Evolutionary conservation across 495 filamentous ascomycete species (phyloP).

Genomic region (Astrocystis sublimbata): DNA sequence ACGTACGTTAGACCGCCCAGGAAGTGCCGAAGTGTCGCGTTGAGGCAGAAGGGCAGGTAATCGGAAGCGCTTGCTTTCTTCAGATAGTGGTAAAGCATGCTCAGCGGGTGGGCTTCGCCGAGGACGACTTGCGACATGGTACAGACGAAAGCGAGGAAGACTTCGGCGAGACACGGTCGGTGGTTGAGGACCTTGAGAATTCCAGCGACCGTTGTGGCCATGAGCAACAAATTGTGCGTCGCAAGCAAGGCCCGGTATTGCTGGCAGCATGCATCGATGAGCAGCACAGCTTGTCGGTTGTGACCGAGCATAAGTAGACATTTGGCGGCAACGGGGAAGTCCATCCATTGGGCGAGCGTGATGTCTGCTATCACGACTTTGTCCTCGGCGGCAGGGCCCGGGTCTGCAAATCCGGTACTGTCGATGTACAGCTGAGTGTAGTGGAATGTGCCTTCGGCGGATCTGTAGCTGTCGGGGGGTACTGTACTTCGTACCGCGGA

Average conservation of each 20-base stretch:
- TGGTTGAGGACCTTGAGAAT: background rate
- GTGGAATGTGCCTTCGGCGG: background rate
- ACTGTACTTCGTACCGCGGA: background rate
- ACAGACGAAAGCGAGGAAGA: background rate
- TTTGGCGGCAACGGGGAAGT: background rate
- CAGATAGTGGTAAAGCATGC: background rate
- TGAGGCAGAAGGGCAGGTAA: background rate
- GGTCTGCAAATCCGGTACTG: background rate
- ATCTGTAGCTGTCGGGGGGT: background rate
- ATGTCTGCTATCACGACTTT: background rate
- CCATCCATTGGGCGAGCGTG: background rate
- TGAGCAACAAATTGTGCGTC: background rate
- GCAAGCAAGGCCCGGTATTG: background rate
- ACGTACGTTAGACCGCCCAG: background rate
- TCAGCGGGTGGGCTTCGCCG: background rate
- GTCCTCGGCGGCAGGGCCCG: background rate
- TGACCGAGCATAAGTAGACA: background rate
- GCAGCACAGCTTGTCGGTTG: background rate
- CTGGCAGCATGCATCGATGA: constrained; percentile 1
- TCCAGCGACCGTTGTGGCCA: background rate
- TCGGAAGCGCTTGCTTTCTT: background rate
- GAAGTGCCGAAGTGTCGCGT: background rate
- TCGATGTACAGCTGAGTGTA: background rate
- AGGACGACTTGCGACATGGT: background rate
- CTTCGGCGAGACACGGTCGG: background rate